These are phyloP conservation scores for Tylopilus rubrobrunneus DNA, from an alignment of 768 basidiomycete genomes.

Conservation along the genomic window DNA sequence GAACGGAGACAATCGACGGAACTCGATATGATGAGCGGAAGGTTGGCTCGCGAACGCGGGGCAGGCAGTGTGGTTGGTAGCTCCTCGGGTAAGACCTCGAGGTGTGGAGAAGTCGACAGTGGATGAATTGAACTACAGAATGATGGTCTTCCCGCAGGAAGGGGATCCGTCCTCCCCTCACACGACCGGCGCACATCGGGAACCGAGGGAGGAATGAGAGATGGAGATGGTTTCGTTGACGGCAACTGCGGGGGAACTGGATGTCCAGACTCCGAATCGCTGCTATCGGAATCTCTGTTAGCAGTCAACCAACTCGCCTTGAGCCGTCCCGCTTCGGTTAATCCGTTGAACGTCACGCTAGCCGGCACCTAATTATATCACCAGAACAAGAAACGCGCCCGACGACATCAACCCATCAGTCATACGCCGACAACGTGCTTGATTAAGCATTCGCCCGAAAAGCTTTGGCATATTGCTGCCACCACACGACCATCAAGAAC, in stretches of 20 bases:
- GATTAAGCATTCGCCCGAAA: conserved; percentile 20
- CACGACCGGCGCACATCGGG: not conserved
- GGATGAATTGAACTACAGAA: conserved; percentile 20
- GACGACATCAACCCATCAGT: no score
- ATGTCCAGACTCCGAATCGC: conserved; percentile 19
- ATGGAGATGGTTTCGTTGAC: not conserved
- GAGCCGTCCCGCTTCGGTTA: conserved; percentile 48
- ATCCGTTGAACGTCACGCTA: conserved; percentile 11
- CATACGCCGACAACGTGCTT: no score
- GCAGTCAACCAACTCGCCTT: conserved; percentile 52
- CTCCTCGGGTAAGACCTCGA: conserved; percentile 29
- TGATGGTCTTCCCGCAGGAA: conserved; percentile 18
- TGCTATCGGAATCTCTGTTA: conserved; percentile 29
- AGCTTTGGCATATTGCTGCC: conserved; percentile 58
- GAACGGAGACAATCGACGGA: conserved; percentile 5
- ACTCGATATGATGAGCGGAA: conserved; percentile 20
- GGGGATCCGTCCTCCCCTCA: conserved; percentile 15
- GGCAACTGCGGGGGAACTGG: conserved; percentile 1
- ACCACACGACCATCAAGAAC: conserved; percentile 73
- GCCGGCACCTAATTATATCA: conserved; percentile 14
- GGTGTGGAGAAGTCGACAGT: conserved; percentile 22
- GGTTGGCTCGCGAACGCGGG: not conserved
- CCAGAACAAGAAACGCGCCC: no score
- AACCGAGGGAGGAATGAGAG: conserved; percentile 3
- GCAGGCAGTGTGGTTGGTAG: conserved; percentile 15